phyloP scores from a whole-genome alignment of 306 rosid species.

The Phaseolus lunatus region DNA sequence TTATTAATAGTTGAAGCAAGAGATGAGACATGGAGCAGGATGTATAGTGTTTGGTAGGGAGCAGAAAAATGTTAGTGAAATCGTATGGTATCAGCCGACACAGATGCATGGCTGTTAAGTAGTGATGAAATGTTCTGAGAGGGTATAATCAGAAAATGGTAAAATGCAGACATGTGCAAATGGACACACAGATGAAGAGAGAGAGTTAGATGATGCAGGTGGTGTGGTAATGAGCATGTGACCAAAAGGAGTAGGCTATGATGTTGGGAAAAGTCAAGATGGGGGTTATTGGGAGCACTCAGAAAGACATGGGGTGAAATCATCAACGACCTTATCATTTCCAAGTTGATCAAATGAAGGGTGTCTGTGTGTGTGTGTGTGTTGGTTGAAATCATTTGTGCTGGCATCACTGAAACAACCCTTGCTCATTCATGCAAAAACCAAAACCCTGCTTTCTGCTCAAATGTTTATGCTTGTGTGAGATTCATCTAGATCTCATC shows the following conservation, averaged over 20 bases:
- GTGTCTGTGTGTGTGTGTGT: background rate
- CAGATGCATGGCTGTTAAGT: slow-evolving; percentile 20
- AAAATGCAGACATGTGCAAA: slow-evolving; percentile 9
- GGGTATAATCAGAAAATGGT: slow-evolving; percentile 18
- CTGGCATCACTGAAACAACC: slow-evolving; percentile 26
- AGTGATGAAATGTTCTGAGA: background rate
- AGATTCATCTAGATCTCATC: background rate
- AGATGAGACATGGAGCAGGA: slow-evolving; percentile 16
- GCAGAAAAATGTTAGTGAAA: slow-evolving; percentile 21
- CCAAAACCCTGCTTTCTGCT: background rate
- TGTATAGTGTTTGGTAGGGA: slow-evolving; percentile 41
- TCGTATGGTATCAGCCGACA: slow-evolving; percentile 37
- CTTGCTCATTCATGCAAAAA: too few relatives aligned
- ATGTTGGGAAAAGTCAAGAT: slow-evolving; percentile 41
- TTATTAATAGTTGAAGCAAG: slow-evolving; percentile 18
- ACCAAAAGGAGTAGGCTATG: slow-evolving; percentile 13
- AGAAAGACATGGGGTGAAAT: slow-evolving; percentile 40
- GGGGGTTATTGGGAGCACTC: slow-evolving; percentile 33
- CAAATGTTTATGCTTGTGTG: background rate
- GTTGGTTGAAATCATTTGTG: slow-evolving; percentile 37
- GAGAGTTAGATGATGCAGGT: slow-evolving; percentile 5
- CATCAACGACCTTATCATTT: slow-evolving; percentile 44
- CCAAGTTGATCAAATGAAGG: slow-evolving; percentile 27
- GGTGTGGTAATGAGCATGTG: slow-evolving; percentile 32
- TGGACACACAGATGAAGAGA: slow-evolving; percentile 5